These are phyloP conservation scores for Colletotrichum coccodes DNA, from an alignment of 2,329 filamentous ascomycete genomes.

Conservation along the genomic window DNA sequence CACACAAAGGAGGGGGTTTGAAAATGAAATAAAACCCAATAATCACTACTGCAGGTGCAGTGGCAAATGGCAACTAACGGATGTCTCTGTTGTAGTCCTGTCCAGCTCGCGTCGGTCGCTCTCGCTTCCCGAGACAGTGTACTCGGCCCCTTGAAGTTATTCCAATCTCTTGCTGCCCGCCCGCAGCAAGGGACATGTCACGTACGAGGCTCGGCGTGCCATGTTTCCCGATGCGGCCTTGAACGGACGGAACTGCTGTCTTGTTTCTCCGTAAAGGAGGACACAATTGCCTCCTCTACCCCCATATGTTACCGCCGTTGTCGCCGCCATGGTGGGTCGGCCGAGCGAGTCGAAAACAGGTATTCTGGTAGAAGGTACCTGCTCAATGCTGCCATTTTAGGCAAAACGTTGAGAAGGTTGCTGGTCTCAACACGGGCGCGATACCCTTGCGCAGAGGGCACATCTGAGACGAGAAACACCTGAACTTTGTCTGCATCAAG, in stretches of 20 bases:
- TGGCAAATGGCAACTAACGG: neutral
- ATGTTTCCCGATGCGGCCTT: neutral
- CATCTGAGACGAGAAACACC: conserved; percentile 19
- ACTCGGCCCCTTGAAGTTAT: conserved; percentile 23
- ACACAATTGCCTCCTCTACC: neutral
- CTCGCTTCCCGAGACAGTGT: conserved; percentile 21
- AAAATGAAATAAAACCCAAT: neutral
- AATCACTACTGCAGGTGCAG: conserved; percentile 26
- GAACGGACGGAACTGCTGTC: neutral
- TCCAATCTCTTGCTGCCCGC: conserved; percentile 18
- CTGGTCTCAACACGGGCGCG: conserved; percentile 1
- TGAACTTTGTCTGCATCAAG: conserved; percentile 18
- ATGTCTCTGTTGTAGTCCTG: neutral
- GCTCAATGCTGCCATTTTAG: conserved; percentile 1
- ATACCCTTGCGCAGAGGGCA: conserved; percentile 21
- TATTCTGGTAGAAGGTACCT: neutral
- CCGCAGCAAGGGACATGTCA: conserved; percentile 7
- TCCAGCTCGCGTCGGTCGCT: conserved; percentile 1
- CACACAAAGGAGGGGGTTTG: neutral
- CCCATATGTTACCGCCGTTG: conserved; percentile 6
- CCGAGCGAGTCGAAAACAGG: conserved; percentile 9
- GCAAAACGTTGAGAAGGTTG: conserved; percentile 14
- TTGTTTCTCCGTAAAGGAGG: neutral
- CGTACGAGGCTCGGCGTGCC: neutral
- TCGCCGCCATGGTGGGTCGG: conserved; percentile 6